Base-by-base conservation (phyloP, 768 basidiomycete genomes). In the Postia placenta region DNA sequence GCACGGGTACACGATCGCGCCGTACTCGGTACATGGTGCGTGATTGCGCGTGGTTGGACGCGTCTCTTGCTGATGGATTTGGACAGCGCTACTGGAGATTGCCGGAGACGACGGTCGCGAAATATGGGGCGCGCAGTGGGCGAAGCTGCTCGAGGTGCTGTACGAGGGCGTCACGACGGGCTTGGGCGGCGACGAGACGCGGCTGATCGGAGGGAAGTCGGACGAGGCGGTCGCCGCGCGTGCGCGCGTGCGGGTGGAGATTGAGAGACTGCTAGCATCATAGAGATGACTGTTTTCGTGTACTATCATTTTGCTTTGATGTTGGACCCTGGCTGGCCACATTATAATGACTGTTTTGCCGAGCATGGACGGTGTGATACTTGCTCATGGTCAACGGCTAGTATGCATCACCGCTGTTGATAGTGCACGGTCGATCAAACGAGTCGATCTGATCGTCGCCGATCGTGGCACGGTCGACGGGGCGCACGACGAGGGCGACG, bases 81-180 rank as follows among this genome's bases (percentile, higher is more conserved):
- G n/a, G 24, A 19, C 51, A 90, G 87, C 78, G 56, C 87, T 76
- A 15, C 64, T 91, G 22, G 85, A 88, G 45, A 84, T 88, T 25
- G 73, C 83, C 55, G 87, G 89, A 2, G 53, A 69, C 22, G 71
- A 79, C 42, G 85, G 83, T 7, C 69, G 70, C 48, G 65, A 71
- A 23, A 66, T 85, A 7, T 91, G 84, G 82, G 88, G 88, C n/a
- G 67, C 71, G 33, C 88, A 91, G 63, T 91, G 85, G 81, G 66
- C 81, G 50, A 90, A 90, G 62, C 64, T 90, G 45, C 72, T 92
- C 19, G 74, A 70, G 22, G 63, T 87, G 12, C 61, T 90, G 12
- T 81, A 89, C 53, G 75, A 82, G 45, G 81, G 82, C 6, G 70
- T 79, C 35, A 86, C 79, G 0, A 63, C 59, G 4, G 83, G 84